These are phyloP conservation scores for Spergularia azorica DNA, from an alignment of 179 eudicot genomes.

Conservation along the genomic window DNA sequence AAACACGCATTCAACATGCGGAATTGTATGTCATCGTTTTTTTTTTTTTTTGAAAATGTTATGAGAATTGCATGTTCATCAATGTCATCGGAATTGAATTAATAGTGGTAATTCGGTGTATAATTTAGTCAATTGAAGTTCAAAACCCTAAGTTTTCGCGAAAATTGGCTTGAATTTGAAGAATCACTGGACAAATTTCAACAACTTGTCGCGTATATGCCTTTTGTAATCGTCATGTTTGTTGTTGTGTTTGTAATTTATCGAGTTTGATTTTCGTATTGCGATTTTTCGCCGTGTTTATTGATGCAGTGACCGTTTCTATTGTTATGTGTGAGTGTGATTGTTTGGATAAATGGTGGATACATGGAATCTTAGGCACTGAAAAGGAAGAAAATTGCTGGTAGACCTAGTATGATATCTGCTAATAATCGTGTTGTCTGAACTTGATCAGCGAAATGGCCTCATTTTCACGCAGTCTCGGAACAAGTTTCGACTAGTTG, in stretches of 20 bases:
- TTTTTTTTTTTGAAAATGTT: background rate
- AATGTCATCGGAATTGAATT: constrained; percentile 36
- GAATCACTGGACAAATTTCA: constrained; percentile 32
- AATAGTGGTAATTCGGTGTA: constrained; percentile 27
- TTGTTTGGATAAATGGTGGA: no score
- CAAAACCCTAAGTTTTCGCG: constrained; percentile 16
- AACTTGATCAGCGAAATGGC: constrained; percentile 1
- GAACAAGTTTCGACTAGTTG: constrained; percentile 36
- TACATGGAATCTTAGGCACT: no score
- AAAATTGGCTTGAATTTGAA: constrained; percentile 22
- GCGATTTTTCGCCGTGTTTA: no score
- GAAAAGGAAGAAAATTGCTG: no score
- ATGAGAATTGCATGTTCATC: constrained; percentile 32
- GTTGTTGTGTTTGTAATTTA: no score
- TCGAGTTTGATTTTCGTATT: no score
- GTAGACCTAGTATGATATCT: no score
- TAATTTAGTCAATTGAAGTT: constrained; percentile 25
- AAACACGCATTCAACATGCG: no score
- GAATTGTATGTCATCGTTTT: no score
- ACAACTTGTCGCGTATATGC: constrained; percentile 45
- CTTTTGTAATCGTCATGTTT: constrained; percentile 53
- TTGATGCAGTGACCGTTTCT: no score
- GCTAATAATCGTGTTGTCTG: background rate
- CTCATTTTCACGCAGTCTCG: constrained; percentile 29
- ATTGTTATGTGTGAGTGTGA: no score